These are phyloP conservation scores for Acanthamoeba triangularis DNA, from an alignment of 208 protist genomes.

Conservation along the genomic window DNA sequence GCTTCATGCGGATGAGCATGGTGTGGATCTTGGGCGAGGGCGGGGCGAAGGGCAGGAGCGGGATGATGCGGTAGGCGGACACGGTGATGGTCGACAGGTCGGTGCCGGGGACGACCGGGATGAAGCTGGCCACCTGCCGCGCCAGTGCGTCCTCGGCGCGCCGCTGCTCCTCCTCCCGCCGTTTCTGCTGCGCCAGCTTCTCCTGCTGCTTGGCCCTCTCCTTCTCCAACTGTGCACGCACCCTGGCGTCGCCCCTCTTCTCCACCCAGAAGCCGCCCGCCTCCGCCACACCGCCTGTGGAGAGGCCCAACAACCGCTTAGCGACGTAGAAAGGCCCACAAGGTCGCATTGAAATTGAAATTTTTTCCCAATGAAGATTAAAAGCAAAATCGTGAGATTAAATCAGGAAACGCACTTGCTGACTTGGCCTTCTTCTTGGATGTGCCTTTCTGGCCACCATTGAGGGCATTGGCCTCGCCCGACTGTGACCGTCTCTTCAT, in stretches of 20 bases:
- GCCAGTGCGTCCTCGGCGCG: neutral
- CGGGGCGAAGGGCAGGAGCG: slow-evolving; percentile 6
- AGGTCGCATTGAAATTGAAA: too few species aligned
- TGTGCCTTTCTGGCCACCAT: neutral
- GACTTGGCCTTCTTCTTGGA: neutral
- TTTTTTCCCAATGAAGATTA: too few species aligned
- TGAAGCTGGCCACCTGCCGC: neutral
- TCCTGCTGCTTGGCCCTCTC: neutral
- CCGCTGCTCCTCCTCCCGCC: neutral
- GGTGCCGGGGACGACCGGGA: neutral
- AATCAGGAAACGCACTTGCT: neutral
- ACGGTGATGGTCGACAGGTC: neutral
- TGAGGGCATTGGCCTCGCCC: neutral
- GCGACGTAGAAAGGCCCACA: too few species aligned
- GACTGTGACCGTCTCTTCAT: neutral
- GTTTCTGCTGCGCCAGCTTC: neutral
- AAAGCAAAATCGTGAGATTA: too few species aligned
- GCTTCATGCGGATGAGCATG: neutral
- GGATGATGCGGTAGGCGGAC: neutral
- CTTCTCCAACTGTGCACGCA: neutral
- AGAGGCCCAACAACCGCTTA: too few species aligned
- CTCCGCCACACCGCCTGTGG: neutral
- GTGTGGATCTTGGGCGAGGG: slow-evolving; percentile 9
- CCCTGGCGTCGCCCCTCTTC: neutral
- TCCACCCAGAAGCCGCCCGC: neutral